Conservation (phyloP, 2,329 filamentous ascomycete genomes). For the Colletotrichum liriopes region DNA sequence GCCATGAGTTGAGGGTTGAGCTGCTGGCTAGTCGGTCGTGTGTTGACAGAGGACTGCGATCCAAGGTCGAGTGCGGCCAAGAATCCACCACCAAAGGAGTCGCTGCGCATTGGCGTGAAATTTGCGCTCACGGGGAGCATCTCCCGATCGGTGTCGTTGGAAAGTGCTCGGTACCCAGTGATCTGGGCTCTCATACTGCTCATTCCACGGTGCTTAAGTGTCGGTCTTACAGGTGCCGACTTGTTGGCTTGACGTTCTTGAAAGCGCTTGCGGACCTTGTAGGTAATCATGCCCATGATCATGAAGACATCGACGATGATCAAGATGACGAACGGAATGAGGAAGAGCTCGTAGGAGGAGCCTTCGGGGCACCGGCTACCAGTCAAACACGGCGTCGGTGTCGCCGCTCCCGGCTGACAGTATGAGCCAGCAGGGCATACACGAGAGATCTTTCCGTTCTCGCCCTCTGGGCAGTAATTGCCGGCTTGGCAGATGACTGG, state of each 20-base stretch:
- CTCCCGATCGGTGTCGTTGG: slow-evolving; percentile 54
- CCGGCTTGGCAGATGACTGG: slow-evolving; percentile 66
- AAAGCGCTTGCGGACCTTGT: slow-evolving; percentile 54
- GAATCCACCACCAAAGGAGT: slow-evolving; percentile 48
- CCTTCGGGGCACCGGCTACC: slow-evolving; percentile 64
- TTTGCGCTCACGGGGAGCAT: slow-evolving; percentile 53
- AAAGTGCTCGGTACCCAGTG: slow-evolving; percentile 54
- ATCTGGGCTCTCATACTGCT: slow-evolving; percentile 50
- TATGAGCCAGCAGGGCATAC: slow-evolving; percentile 64
- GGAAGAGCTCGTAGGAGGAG: slow-evolving; percentile 58
- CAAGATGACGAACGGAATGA: slow-evolving; percentile 61
- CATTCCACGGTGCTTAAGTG: slow-evolving; percentile 37
- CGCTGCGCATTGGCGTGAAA: slow-evolving; percentile 47
- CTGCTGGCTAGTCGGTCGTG: slow-evolving; percentile 46
- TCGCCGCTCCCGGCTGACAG: slow-evolving; percentile 65
- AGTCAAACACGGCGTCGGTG: slow-evolving; percentile 62
- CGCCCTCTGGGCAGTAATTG: slow-evolving; percentile 61
- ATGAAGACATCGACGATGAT: slow-evolving; percentile 61
- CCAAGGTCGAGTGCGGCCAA: slow-evolving; percentile 55
- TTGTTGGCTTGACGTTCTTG: neutral
- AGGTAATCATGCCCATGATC: slow-evolving; percentile 53
- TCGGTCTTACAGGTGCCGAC: slow-evolving; percentile 16
- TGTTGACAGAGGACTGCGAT: slow-evolving; percentile 44
- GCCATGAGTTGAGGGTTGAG: slow-evolving; percentile 59
- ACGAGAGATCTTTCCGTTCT: slow-evolving; percentile 55